Percentiles rank a stretch among this genome's conserved stretches.
Evolutionary conservation across 495 filamentous ascomycete species (phyloP).

Genomic region (Podospora didyma): DNA sequence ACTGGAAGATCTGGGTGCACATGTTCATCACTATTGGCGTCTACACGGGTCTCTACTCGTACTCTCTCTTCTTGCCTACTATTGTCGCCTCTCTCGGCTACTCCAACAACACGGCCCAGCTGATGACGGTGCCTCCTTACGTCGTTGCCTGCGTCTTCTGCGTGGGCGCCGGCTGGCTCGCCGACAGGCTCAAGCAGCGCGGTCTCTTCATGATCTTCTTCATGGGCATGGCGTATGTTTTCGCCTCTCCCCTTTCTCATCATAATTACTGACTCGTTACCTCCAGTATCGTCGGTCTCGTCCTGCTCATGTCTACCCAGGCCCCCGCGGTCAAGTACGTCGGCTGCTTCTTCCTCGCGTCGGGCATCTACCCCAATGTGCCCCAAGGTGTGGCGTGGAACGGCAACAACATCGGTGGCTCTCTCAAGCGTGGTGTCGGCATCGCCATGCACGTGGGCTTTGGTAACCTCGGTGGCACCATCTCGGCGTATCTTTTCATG

Average conservation of each 20-base stretch:
- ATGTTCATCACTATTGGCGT: slow-evolving; percentile 48
- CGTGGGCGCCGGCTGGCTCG: slow-evolving; percentile 47
- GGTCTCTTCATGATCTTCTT: slow-evolving; percentile 58
- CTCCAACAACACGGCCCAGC: slow-evolving; percentile 51
- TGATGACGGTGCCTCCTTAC: slow-evolving; percentile 59
- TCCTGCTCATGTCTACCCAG: slow-evolving; percentile 54
- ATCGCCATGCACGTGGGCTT: slow-evolving; percentile 83
- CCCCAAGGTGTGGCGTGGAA: slow-evolving; percentile 76
- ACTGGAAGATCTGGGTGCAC: slow-evolving; percentile 74
- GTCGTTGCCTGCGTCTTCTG: slow-evolving; percentile 50
- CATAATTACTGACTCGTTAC: not conserved
- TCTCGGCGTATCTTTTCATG: slow-evolving; percentile 69
- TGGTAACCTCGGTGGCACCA: slow-evolving; percentile 68
- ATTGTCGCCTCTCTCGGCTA: slow-evolving; percentile 57
- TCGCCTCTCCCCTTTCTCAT: not conserved
- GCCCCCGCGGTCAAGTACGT: slow-evolving; percentile 61
- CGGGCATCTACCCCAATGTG: slow-evolving; percentile 70
- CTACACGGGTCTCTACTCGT: slow-evolving; percentile 59
- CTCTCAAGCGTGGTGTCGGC: slow-evolving; percentile 72
- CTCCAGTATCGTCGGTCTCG: slow-evolving; percentile 55
- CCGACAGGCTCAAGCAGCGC: slow-evolving; percentile 47
- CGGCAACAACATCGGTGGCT: slow-evolving; percentile 76
- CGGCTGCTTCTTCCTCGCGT: slow-evolving; percentile 63
- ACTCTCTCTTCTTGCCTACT: slow-evolving; percentile 64
- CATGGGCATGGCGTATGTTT: slow-evolving; percentile 35